Base-by-base conservation (phyloP, 1,284 basidiomycete species). In the Fomitiporia mediterranea region DNA sequence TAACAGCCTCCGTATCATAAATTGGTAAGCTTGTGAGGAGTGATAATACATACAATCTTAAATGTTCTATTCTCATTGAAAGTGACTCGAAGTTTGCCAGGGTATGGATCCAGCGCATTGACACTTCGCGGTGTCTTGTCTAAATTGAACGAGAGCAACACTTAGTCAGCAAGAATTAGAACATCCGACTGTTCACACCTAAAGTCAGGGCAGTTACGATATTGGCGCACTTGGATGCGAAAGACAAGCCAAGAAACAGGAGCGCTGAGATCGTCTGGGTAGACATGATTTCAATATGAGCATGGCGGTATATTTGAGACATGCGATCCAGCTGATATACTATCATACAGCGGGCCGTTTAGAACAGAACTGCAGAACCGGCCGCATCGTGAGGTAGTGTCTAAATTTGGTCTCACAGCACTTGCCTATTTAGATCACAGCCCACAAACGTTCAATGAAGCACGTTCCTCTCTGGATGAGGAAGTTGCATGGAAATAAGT, bases 21-120 rank as follows among this genome's bases (percentile, higher is more conserved):
- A 11, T 3, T n/a, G 5, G 25, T 38, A 27, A 7, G 7, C 4
- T 17, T 32, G 42, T 32, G 39, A 32, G 13, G 7, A 8, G 15
- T 17, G 37, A 6, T 3, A 23, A 19, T 9, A 32, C 43, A 32
- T 43, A 54, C 53, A 44, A 87, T 64, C 66, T 84, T 85, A 73
- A 86, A 84, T 0, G 79, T 79, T 1, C 80, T 80, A 63, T 84
- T 75, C 0, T 62, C 15, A 8, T 47, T 39, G 40, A 56, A 57
- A 21, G 39, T 44, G 13, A 62, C 48, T 42, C 57, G 57, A 35
- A 60, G 57, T 38, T 61, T 61, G 17, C 44, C 52, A 5, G 60
- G 57, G 46, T 61, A 61, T 23, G 57, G 60, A 34, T 61, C 43
- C 6, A 59, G 52, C n/a, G n/a, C n/a, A 19, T 38, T 23, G 32